Evolutionary conservation across 2,329 filamentous ascomycete genomes (phyloP).

Genomic region (Cytospora chrysosperma): DNA sequence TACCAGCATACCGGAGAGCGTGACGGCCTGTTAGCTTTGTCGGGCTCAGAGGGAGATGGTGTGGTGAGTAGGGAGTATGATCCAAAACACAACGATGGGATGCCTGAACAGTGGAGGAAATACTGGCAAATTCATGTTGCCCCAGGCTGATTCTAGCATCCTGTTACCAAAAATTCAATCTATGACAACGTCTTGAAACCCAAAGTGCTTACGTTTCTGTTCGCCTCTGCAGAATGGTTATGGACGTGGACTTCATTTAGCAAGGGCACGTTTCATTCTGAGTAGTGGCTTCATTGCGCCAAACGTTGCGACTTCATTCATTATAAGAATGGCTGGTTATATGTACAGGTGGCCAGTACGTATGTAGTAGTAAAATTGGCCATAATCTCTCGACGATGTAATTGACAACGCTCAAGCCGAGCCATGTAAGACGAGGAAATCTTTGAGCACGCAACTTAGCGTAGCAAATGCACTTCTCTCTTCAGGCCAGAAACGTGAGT

Average conservation of each 20-base stretch:
- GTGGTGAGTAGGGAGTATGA: slow-evolving; percentile 21
- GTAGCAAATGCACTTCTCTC: not conserved
- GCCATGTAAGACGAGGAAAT: slow-evolving; percentile 9
- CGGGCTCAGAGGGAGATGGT: slow-evolving; percentile 1
- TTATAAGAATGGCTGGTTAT: not conserved
- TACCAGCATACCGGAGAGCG: slow-evolving; percentile 18
- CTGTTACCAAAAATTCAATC: too few species aligned
- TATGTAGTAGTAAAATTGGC: not conserved
- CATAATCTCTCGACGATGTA: not conserved
- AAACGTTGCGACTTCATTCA: not conserved
- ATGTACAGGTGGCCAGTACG: not conserved
- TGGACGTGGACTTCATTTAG: not conserved
- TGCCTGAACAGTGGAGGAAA: slow-evolving; percentile 16
- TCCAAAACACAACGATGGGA: slow-evolving; percentile 8
- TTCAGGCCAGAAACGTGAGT: not conserved
- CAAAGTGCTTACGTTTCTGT: not conserved
- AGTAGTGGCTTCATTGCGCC: not conserved
- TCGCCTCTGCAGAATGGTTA: not conserved
- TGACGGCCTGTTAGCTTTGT: slow-evolving; percentile 9
- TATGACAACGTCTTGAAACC: too few species aligned
- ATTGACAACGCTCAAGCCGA: slow-evolving; percentile 10
- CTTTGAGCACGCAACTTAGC: not conserved
- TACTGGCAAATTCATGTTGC: slow-evolving; percentile 24
- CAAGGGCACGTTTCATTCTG: not conserved
- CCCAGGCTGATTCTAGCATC: slow-evolving; percentile 5